phyloP scores from a whole-genome alignment of 2,329 filamentous ascomycete species.

The Chaetomiaceae sp. region DNA sequence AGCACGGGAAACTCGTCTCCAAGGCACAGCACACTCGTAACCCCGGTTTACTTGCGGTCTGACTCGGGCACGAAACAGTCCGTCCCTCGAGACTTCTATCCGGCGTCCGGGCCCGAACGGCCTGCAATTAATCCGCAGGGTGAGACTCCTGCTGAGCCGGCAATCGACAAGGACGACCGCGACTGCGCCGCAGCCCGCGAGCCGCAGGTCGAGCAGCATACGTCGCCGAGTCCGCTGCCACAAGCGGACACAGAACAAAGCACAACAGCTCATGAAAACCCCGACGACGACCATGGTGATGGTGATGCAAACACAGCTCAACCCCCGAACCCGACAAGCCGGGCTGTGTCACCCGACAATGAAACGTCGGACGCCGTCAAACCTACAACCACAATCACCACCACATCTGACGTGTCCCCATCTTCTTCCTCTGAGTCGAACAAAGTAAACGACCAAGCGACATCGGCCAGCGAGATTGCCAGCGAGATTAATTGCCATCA shows the following conservation, averaged over 20 bases:
- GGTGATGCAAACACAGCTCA: neutral
- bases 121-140: neutral
- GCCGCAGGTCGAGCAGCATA: neutral
- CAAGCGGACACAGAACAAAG: neutral
- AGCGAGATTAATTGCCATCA: too few species aligned
- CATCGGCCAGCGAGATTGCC: neutral
- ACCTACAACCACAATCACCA: neutral
- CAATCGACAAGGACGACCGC: neutral
- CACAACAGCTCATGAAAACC: neutral
- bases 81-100: conserved; percentile 12
- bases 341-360: conserved; percentile 2
- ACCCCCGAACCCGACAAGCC: neutral
- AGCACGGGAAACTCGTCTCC: conserved; percentile 31
- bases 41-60: conserved; percentile 24
- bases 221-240: neutral
- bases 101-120: conserved; percentile 16
- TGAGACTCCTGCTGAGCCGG: neutral
- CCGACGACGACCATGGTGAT: neutral
- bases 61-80: conserved; percentile 14
- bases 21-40: conserved; percentile 29
- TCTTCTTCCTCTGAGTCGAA: neutral
- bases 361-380: neutral
- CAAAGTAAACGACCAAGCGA: neutral
- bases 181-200: neutral
- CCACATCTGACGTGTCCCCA: neutral